phyloP scores from a whole-genome alignment of 1,284 basidiomycete species.

The Papiliotrema laurentii region DNA sequence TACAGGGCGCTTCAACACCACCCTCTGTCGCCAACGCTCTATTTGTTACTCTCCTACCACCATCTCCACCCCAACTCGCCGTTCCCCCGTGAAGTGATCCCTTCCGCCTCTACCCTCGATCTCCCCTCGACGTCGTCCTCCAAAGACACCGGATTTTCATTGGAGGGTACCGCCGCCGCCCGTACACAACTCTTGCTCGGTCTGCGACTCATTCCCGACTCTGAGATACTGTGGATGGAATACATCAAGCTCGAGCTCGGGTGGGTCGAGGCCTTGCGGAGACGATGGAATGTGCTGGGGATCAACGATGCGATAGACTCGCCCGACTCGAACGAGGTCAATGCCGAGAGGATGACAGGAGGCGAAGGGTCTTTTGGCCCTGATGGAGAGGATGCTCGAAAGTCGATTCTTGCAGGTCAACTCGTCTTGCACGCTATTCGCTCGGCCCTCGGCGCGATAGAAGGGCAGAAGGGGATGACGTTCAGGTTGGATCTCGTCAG shows the following conservation, averaged over 20 bases:
- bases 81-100: slow-evolving; percentile 52
- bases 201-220: slow-evolving; percentile 67
- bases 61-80: slow-evolving; percentile 69
- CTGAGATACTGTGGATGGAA: slow-evolving; percentile 72
- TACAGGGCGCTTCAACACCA: slow-evolving; percentile 77
- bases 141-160: slow-evolving; percentile 28
- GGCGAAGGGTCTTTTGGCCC: slow-evolving; percentile 46
- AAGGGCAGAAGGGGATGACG: slow-evolving; percentile 20
- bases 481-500: slow-evolving; percentile 34
- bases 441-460: slow-evolving; percentile 34
- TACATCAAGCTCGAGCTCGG: slow-evolving; percentile 88
- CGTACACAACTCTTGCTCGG: slow-evolving; percentile 81
- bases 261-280: slow-evolving; percentile 75
- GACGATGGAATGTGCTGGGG: slow-evolving; percentile 67
- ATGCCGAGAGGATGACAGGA: slow-evolving; percentile 17
- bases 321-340: slow-evolving; percentile 12
- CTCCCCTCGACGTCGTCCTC: slow-evolving; percentile 18
- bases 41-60: slow-evolving; percentile 80
- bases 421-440: slow-evolving; percentile 43
- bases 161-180: slow-evolving; percentile 56
- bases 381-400: slow-evolving; percentile 45
- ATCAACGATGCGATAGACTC: slow-evolving; percentile 20
- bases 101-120: slow-evolving; percentile 32
- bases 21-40: slow-evolving; percentile 71
- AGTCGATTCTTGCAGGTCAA: slow-evolving; percentile 45